Base-by-base conservation (phyloP, 208 protist genomes). In the Leishmania aethiopica region DNA sequence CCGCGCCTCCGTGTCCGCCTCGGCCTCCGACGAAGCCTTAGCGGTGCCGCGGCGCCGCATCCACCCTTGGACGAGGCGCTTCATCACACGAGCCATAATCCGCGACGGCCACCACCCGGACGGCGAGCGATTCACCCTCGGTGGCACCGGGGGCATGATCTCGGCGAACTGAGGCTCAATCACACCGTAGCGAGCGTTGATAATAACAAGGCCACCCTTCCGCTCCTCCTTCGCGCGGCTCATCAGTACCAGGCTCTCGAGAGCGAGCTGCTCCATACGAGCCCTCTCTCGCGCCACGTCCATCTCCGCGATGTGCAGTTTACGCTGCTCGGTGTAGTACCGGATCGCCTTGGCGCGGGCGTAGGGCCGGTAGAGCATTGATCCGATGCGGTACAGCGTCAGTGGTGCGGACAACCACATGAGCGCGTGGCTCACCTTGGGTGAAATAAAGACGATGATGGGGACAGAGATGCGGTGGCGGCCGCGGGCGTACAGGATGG, bases 181-280 rank as follows among this genome's bases (percentile, higher is more conserved):
- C 42, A 98, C 91, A 25, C 95, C 95, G 87, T 97, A 98, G 75
- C 87, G 89, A 0, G 93, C 95, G 82, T 96, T 96, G 80, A 96
- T 90, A 59, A 98, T 94, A 42, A 98, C 92, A 22, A 98, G 90
- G 0, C 95, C 95, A 57, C 89, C 89, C 55, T 92, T 90, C 17
- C 85, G 84, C 62, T 96, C 92, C 80, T 98, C 93, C 60, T 40
- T 66, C 15, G 91, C 81, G 37, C 88, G 88, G 77, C 84, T 90
- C 60, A 78, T 70, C 75, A 93, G 77, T 42, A 95, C 86, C n/a
- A 75, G 57, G 13, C 17, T 80, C 84, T 95, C 88, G 47, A 97
- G 62, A 13, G 93, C 92, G 64, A 79, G 82, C 80, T 96, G 93
- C 88, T 97, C 95, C 69, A 91, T 78, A 15, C 90, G 71, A 7